Evolutionary conservation across 345 rosid species (phyloP).

Genomic region (Salix suchowensis): DNA sequence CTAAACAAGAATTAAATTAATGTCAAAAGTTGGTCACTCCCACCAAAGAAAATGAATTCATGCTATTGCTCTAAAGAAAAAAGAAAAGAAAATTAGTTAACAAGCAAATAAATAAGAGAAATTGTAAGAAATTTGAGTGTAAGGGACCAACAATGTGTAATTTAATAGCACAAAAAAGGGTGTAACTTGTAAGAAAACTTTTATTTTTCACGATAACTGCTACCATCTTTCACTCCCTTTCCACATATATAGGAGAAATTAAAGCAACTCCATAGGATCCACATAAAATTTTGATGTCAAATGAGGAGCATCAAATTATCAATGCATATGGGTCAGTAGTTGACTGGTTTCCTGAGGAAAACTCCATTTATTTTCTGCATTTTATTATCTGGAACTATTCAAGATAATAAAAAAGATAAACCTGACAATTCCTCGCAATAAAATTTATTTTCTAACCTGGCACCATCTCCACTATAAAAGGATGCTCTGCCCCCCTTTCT

Average conservation of each 20-base stretch:
- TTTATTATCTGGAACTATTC: constrained; percentile 39
- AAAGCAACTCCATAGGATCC: neutral
- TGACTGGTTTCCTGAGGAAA: constrained; percentile 1
- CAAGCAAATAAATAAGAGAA: neutral
- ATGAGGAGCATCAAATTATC: neutral
- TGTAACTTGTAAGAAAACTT: neutral
- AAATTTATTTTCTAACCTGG: constrained; percentile 22
- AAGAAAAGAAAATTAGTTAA: neutral
- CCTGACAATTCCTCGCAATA: constrained; percentile 20
- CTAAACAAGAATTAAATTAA: neutral
- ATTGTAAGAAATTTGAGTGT: neutral
- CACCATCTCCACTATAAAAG: constrained; percentile 39
- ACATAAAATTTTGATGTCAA: constrained; percentile 10
- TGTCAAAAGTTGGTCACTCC: constrained; percentile 1
- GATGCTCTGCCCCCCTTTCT: constrained; percentile 27
- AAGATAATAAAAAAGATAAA: constrained; percentile 11
- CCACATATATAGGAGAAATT: neutral
- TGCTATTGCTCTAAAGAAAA: neutral
- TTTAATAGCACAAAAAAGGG: neutral
- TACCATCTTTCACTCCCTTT: neutral
- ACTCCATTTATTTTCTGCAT: constrained; percentile 17
- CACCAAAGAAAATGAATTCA: neutral
- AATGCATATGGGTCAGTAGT: constrained; percentile 18
- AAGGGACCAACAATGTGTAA: neutral
- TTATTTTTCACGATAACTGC: neutral